A percentile compares a stretch with the other conserved stretches of the same genome.
These are phyloP conservation scores for Penicillium nordicum DNA, from an alignment of 2,329 filamentous ascomycete genomes.

Conservation along the genomic window DNA sequence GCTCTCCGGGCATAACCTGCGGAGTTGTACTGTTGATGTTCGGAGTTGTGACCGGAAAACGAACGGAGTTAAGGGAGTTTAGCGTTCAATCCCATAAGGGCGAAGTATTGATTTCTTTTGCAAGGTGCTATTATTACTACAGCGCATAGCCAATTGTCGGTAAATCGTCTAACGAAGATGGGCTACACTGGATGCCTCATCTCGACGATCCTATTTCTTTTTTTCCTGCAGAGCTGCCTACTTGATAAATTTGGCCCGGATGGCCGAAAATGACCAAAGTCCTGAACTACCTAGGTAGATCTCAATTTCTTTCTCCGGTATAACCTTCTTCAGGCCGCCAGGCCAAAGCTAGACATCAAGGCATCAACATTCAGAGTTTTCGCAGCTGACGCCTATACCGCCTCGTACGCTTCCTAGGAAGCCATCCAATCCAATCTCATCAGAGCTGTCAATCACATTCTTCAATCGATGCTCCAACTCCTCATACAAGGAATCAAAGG, in stretches of 20 bases:
- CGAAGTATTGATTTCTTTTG: not conserved
- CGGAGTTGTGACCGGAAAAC: not conserved
- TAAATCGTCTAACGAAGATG: too few species aligned
- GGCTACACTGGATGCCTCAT: too few species aligned
- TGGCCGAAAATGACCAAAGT: not conserved
- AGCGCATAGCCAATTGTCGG: too few species aligned
- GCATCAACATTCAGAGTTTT: too few species aligned
- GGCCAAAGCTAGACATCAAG: too few species aligned
- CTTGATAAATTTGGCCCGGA: not conserved
- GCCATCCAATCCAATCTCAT: conserved; percentile 25
- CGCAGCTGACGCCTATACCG: too few species aligned
- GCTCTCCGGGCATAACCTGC: not conserved
- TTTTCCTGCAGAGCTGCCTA: too few species aligned
- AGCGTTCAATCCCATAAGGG: not conserved
- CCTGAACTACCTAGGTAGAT: not conserved
- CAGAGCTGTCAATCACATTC: conserved; percentile 26
- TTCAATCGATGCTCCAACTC: conserved; percentile 19
- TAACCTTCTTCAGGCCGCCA: too few species aligned
- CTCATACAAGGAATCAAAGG: conserved; percentile 19
- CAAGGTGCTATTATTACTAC: not conserved
- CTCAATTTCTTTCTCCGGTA: not conserved
- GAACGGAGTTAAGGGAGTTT: conserved; percentile 5
- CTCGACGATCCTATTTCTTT: too few species aligned
- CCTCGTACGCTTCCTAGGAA: too few species aligned
- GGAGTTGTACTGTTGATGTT: not conserved